Evolutionary conservation across 2,329 filamentous ascomycete genomes (phyloP), one percentile per base, ranked within the genome.

Genomic region (Arthrocladium fulminans): DNA sequence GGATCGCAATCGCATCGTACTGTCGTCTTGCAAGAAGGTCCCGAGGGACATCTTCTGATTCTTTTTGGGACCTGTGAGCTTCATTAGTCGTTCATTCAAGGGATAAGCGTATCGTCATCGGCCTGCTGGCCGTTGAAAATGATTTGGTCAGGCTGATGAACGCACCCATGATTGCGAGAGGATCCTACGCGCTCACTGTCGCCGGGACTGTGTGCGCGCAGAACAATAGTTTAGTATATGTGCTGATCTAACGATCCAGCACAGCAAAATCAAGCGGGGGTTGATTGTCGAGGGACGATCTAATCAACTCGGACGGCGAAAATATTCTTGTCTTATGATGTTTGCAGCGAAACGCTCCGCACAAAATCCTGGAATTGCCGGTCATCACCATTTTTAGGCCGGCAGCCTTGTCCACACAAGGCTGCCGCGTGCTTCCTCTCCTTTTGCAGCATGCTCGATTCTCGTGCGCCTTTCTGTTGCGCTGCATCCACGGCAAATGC

Each of bases 31-130:
- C 76, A 98, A 80, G 80, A 98, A 98, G 73, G 88, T 86, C 77
- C 88, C 87, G 67, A 97, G 83, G 76, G 86, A 88, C 86, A 98
- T 90, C 79, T 94, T 98, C 81, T 94, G 84, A 70, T 81, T 77
- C 73, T 94, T 84, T 75, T 94, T 94, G 13, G 89, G 90, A 79
- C 86, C 89, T 94, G 64, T 2, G 12, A 52, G 20, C 17, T 10
- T 19, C 10, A 29, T 56, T 32, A 52, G 53, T 46, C 48, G 15
- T 15, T 22, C 15, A 2, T 40, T 24, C 17, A 30, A 10, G 7
- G 15, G 10, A 15, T 15, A 23, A 9, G 38, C 47, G 25, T n/a
- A n/a, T n/a, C n/a, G n/a, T n/a, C n/a, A n/a, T n/a, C n/a, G n/a
- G n/a, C n/a, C n/a, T n/a, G n/a, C n/a, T n/a, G n/a, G n/a, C n/a